Conservation (phyloP, 495 filamentous ascomycete species). For the Penicillium canescens region DNA sequence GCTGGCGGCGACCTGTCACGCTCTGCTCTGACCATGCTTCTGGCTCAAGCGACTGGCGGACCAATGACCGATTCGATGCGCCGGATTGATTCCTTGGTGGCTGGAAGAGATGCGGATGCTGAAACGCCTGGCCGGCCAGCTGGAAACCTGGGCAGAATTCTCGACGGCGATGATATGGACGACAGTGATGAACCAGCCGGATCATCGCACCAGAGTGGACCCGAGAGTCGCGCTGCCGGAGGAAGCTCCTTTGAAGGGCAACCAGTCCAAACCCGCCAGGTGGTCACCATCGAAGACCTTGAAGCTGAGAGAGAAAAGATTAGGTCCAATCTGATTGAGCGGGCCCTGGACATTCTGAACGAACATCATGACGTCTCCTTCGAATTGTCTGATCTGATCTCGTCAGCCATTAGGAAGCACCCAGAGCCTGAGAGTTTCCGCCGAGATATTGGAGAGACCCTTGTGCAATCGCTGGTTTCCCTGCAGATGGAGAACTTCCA, state of each 20-base stretch:
- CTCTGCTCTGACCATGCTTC: conserved; percentile 39
- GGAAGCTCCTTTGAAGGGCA: conserved; percentile 25
- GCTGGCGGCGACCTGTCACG: conserved; percentile 20
- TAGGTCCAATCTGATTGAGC: conserved; percentile 78
- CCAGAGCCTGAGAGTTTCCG: conserved; percentile 61
- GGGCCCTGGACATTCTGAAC: conserved; percentile 85
- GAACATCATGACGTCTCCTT: conserved; percentile 87
- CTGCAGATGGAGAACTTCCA: conserved; percentile 71
- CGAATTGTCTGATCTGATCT: conserved; percentile 84
- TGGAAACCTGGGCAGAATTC: conserved; percentile 36
- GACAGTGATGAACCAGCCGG: conserved; percentile 29
- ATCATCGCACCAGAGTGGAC: conserved; percentile 12
- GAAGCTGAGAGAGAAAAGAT: conserved; percentile 74
- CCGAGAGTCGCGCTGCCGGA: conserved; percentile 14
- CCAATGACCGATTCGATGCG: conserved; percentile 21
- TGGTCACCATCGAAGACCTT: conserved; percentile 76
- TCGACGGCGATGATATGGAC: conserved; percentile 30
- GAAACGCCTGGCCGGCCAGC: conserved; percentile 36
- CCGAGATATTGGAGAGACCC: conserved; percentile 75
- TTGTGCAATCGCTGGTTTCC: conserved; percentile 87
- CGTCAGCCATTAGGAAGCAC: conserved; percentile 70
- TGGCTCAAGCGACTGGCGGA: conserved; percentile 35
- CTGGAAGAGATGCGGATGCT: conserved; percentile 24
- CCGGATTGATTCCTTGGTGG: conserved; percentile 13
- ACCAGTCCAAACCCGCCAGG: conserved; percentile 30